These are phyloP conservation scores for Beauveria sp. DNA, from an alignment of 2,329 filamentous ascomycete species.

Conservation along the genomic window DNA sequence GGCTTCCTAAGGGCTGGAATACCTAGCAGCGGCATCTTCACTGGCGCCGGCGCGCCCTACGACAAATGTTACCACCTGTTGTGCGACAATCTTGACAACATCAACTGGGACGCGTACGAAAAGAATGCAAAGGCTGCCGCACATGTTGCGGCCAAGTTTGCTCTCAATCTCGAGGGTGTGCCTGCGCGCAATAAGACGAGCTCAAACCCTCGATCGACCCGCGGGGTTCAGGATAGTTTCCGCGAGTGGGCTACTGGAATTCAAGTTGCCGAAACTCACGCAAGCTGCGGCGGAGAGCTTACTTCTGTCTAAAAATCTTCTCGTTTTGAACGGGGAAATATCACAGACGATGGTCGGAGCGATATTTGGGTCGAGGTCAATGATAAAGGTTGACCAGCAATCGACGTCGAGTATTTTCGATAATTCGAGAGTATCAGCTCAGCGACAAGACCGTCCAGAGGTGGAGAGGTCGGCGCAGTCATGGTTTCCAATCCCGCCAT, in stretches of 20 bases:
- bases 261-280: constrained; percentile 20
- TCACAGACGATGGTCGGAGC: not conserved
- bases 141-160: constrained; percentile 36
- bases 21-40: constrained; percentile 33
- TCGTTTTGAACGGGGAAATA: not conserved
- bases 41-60: constrained; percentile 26
- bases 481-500: no score
- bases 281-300: constrained; percentile 22
- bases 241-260: constrained; percentile 19
- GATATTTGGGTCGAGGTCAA: not conserved
- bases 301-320: constrained; percentile 7
- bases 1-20: constrained; percentile 33
- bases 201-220: constrained; percentile 19
- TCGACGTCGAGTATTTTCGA: not conserved
- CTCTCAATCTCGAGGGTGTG: constrained; percentile 27
- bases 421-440: no score
- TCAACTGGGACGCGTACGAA: constrained; percentile 33
- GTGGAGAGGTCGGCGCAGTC: no score
- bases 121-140: constrained; percentile 40
- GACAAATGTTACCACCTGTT: constrained; percentile 34
- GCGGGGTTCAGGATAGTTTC: constrained; percentile 20
- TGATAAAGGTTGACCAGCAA: not conserved
- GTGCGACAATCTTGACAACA: constrained; percentile 33
- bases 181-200: constrained; percentile 25
- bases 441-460: no score